phyloP scores from a whole-genome alignment of 1,284 basidiomycete species.

The Cutaneotrichosporon sp. region DNA sequence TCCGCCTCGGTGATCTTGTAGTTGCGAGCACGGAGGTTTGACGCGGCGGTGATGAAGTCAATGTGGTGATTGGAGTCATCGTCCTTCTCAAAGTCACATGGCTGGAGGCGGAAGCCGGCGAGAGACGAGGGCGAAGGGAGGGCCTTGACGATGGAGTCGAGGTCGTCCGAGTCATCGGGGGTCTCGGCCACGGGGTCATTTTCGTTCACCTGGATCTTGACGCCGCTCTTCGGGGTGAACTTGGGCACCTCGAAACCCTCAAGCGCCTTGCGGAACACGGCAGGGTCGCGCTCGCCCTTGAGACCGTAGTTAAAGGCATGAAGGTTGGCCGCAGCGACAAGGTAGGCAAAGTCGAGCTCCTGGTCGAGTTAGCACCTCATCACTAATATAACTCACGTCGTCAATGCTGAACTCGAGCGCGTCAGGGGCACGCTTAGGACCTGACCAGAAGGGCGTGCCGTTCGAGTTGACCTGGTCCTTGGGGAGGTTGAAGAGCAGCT shows the following conservation, averaged over 20 bases:
- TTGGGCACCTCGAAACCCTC: slow-evolving; percentile 85
- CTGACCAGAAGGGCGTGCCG: slow-evolving; percentile 94
- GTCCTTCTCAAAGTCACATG: slow-evolving; percentile 99
- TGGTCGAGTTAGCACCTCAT: slow-evolving; percentile 43
- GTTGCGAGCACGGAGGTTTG: slow-evolving; percentile 94
- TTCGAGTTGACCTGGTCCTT: slow-evolving; percentile 85
- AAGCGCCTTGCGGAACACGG: slow-evolving; percentile 76
- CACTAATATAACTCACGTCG: slow-evolving; percentile 59
- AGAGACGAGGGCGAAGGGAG: slow-evolving; percentile 84
- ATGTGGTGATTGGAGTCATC: slow-evolving; percentile 98
- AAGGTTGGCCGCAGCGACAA: slow-evolving; percentile 90
- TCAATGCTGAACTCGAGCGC: slow-evolving; percentile 78
- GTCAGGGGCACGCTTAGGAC: slow-evolving; percentile 97
- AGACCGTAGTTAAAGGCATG: slow-evolving; percentile 98
- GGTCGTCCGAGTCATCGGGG: slow-evolving; percentile 54
- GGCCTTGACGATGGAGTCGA: slow-evolving; percentile 58
- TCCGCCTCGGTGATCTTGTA: slow-evolving; percentile 87
- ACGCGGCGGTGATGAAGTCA: slow-evolving; percentile 97
- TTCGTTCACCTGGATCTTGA: slow-evolving; percentile 93
- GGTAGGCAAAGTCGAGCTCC: slow-evolving; percentile 81
- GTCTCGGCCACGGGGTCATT: slow-evolving; percentile 73
- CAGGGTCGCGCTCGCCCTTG: slow-evolving; percentile 77
- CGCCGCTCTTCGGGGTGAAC: slow-evolving; percentile 85
- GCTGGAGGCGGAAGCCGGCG: slow-evolving; percentile 87
- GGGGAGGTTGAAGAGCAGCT: slow-evolving; percentile 88